Evolutionary conservation across 2,329 filamentous ascomycete species (phyloP).

Genomic region (Stagonosporopsis vannaccii): DNA sequence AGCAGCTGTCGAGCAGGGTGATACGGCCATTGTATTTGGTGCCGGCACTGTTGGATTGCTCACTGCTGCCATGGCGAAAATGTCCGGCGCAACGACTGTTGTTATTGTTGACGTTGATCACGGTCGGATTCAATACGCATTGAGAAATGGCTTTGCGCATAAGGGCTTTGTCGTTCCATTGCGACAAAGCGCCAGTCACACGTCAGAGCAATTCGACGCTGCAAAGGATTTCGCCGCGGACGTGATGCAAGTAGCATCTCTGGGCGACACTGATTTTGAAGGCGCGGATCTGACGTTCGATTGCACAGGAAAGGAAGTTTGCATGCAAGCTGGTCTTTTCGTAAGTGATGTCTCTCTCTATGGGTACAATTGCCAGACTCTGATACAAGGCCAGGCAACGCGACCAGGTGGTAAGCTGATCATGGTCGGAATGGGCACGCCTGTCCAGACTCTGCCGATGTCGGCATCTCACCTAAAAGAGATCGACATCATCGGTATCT

Average conservation of each 20-base stretch:
- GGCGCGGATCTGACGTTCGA: constrained; percentile 53
- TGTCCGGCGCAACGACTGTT: constrained; percentile 51
- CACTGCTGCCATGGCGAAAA: constrained; percentile 51
- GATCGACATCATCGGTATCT: constrained; percentile 65
- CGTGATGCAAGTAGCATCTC: constrained; percentile 47
- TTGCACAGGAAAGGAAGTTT: constrained; percentile 53
- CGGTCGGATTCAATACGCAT: constrained; percentile 50
- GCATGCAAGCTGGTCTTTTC: constrained; percentile 53
- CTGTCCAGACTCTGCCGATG: constrained; percentile 61
- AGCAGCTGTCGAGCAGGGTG: constrained; percentile 74
- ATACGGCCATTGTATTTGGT: constrained; percentile 83
- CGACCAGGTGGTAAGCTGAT: constrained; percentile 60
- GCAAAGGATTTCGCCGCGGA: constrained; percentile 49
- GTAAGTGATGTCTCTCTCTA: constrained; percentile 38
- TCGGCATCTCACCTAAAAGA: constrained; percentile 63
- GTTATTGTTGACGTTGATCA: constrained; percentile 52
- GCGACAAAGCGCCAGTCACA: constrained; percentile 34
- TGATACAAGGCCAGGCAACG: constrained; percentile 44
- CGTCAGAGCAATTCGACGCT: constrained; percentile 40
- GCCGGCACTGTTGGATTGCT: constrained; percentile 69
- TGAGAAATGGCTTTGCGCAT: constrained; percentile 49
- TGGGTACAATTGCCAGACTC: neutral
- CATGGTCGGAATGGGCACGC: constrained; percentile 65
- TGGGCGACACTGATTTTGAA: constrained; percentile 48
- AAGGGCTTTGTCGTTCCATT: constrained; percentile 47